Base-by-base conservation (phyloP, 176 grass and related monocot genomes). In the Musa schizocarpa region DNA sequence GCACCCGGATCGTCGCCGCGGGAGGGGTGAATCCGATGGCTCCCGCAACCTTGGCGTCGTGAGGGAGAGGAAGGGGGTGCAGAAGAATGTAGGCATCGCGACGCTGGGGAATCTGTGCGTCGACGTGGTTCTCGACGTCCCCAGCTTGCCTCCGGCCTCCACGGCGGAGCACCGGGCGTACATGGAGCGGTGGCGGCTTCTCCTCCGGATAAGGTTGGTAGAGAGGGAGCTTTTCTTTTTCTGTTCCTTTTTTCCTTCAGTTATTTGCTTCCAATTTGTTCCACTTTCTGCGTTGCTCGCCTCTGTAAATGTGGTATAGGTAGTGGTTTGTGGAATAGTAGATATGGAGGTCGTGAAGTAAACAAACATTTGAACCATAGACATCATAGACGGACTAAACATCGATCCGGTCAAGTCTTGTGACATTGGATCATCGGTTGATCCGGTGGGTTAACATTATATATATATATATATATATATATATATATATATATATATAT, bases 61-160 rank as follows among this genome's bases (percentile, higher is more conserved):
- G 49, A 50, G 26, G 20, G 7, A 3, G 16, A 57, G 13, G 49
- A 91, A 84, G 75, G 76, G 55, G 20, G 59, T 23, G 48, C 17
- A 4, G 48, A 77, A 77, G 48, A 64, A 48, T 6, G 83, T 85
- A 20, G 95, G 93, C 79, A 84, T 98, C 80, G 80, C 90, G 55
- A 98, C 88, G 68, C 82, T 98, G 67, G 90, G 90, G 1, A 98
- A 98, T 85, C 80, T 98, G 53, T 98, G 90, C 70, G 88, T 93
- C 23, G 90, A 98, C 43, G 87, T 98, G 79, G 88, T 93, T 17
- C 86, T 98, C 75, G 83, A 78, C 70, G 90, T 98, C 29, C 88
- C 90, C 10, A 76, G 83, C 72, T 89, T 98, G 80, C 90, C 95
- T 23, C 95, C 90, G 2, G 75, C 68, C 25, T 78, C 59, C 48